Conservation (phyloP, 225 moss, liverwort and hornwort genomes). For the Pseudisothecium myosuroides region DNA sequence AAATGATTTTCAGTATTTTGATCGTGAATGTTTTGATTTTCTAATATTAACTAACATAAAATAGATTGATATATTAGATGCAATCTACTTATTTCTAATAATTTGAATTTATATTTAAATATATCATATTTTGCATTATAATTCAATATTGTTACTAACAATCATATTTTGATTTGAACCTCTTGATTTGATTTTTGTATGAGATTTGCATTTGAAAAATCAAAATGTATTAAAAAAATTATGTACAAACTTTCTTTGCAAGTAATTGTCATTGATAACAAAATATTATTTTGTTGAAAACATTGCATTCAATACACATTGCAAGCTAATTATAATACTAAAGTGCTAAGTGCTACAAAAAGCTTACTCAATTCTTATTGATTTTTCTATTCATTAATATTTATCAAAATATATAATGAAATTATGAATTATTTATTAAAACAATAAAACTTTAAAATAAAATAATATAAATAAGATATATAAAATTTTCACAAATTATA, state of each 20-base stretch:
- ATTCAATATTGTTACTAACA: rapidly evolving
- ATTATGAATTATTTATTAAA: too few species aligned
- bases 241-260: too few species aligned
- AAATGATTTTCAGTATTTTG: not conserved
- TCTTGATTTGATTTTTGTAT: not conserved
- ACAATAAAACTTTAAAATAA: not conserved
- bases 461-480: not conserved
- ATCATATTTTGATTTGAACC: not conserved
- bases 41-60: not conserved
- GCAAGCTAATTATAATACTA: not conserved
- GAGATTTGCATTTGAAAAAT: not conserved
- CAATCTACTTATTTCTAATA: too few species aligned
- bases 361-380: too few species aligned
- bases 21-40: not conserved
- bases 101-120: not conserved
- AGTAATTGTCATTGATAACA: rapidly evolving
- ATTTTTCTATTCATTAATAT: too few species aligned
- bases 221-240: too few species aligned
- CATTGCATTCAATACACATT: not conserved
- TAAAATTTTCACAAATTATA: not conserved
- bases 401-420: too few species aligned
- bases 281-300: not conserved
- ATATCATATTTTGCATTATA: too few species aligned
- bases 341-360: not conserved
- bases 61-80: not conserved